Base-by-base conservation (phyloP, 768 basidiomycete genomes). In the Collybia nuda region DNA sequence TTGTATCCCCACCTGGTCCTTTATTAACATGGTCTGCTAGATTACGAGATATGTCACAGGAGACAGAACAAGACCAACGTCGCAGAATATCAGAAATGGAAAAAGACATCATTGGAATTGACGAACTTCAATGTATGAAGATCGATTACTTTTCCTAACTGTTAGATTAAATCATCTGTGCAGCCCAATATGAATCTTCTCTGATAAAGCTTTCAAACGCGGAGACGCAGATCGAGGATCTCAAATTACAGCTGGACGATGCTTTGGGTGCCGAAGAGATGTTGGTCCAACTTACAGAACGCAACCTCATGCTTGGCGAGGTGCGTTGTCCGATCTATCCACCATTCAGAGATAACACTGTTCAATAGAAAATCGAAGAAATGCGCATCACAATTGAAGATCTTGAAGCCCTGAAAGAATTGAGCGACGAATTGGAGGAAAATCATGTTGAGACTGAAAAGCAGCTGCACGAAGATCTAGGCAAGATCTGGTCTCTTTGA, bases 331-430 rank as follows among this genome's bases (percentile, higher is more conserved):
- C 26, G n/a, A 5, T 6, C 19, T 17, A 9, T 32, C 41, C 41
- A 8, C 43, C 19, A n/a, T 18, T 18, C 1, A 24, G 32, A 17
- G 60, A 9, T 54, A 21, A n/a, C 14, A 36, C 7, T 21, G 42
- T 26, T 32, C 19, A 4, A n/a, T 59, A 95, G 91, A 95, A 94
- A 84, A 93, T 98, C 56, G 97, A 98, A 65, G 94, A 98, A 68
- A 95, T 98, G 90, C 82, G 93, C 11, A 86, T 92, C 48, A 91
- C 90, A 0, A 93, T 98, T 48, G 96, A 98, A 65, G 97, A 99
- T 60, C 82, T 98, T 3, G 97, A 99, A 63, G 84, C 94, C 9
- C 81, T 99, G 37, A 91, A 95, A 63, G 97, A 98, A 61, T 86
- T 99, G 42, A 93, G 88, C 49, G 96, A 99, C 54, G 97, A 99